Conservation (phyloP, 2,329 filamentous ascomycete genomes). For the Fusarium xylarioides region DNA sequence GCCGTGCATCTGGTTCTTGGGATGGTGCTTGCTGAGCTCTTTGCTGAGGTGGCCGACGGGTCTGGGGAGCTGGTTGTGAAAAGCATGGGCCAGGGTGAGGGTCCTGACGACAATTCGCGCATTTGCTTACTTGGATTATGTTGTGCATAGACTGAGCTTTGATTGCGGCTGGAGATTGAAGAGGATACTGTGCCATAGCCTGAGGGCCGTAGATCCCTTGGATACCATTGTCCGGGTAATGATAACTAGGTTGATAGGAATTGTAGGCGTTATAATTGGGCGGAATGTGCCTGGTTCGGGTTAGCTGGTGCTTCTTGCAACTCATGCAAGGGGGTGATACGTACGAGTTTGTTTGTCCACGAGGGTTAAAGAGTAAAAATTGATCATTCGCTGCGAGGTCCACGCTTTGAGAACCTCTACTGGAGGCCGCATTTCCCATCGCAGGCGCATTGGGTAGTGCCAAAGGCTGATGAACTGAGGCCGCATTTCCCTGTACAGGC, state of each 20-base stretch:
- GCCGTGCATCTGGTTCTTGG: background rate
- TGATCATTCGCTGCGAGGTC: background rate
- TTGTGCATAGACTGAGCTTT: background rate
- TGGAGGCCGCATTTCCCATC: background rate
- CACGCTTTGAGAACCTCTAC: background rate
- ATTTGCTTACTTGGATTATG: background rate
- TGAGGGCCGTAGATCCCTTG: background rate
- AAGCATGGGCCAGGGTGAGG: background rate
- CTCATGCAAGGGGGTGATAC: background rate
- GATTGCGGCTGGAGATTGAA: background rate
- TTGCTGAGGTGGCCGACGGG: background rate
- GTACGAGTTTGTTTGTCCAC: background rate
- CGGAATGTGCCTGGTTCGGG: background rate
- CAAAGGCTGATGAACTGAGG: background rate
- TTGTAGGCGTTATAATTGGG: background rate
- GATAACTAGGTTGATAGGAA: background rate
- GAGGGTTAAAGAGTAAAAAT: background rate
- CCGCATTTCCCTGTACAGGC: background rate
- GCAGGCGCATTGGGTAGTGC: background rate
- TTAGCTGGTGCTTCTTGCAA: background rate
- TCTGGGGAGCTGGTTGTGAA: background rate
- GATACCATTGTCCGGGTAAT: background rate
- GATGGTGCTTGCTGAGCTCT: background rate
- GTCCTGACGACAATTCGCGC: background rate
- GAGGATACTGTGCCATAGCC: background rate